These are phyloP conservation scores for Fraxinus sp. DNA, from an alignment of 305 asterid species.

Conservation along the genomic window DNA sequence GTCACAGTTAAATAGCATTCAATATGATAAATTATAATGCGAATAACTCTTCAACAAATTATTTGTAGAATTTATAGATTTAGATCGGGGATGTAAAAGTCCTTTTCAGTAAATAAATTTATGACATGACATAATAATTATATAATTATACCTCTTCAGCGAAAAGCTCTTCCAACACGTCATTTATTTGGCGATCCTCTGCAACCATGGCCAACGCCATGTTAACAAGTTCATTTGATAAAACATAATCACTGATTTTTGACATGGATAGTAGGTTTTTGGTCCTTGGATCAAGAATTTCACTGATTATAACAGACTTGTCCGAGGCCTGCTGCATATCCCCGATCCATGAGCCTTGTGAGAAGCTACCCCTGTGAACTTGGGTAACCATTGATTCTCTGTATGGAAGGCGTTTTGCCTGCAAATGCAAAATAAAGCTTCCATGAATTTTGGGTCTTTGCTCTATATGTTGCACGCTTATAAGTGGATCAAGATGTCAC, in stretches of 20 bases:
- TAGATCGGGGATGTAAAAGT: background rate
- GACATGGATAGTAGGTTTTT: slow-evolving; percentile 86
- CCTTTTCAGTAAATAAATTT: background rate
- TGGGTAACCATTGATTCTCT: slow-evolving; percentile 62
- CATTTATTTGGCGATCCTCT: slow-evolving; percentile 89
- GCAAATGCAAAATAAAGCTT: slow-evolving; percentile 31
- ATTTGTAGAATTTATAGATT: background rate
- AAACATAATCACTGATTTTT: slow-evolving; percentile 80
- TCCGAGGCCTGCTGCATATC: slow-evolving; percentile 98
- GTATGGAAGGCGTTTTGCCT: slow-evolving; percentile 92
- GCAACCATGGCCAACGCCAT: slow-evolving; percentile 98
- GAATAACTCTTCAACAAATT: background rate
- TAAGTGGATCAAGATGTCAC: background rate
- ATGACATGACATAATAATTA: background rate
- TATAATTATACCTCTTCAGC: slow-evolving; percentile 70
- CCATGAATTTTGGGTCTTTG: background rate
- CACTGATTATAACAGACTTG: slow-evolving; percentile 86
- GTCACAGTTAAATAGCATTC: background rate
- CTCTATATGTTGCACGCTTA: background rate
- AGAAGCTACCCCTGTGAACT: slow-evolving; percentile 62
- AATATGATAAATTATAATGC: background rate
- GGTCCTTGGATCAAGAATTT: slow-evolving; percentile 92
- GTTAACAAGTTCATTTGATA: slow-evolving; percentile 91
- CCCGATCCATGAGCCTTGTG: slow-evolving; percentile 93
- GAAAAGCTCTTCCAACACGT: slow-evolving; percentile 83